Percentiles rank a stretch among this genome's conserved stretches.
These are phyloP conservation scores for Blastomyces percursus DNA, from an alignment of 2,329 filamentous ascomycete species.

Conservation along the genomic window DNA sequence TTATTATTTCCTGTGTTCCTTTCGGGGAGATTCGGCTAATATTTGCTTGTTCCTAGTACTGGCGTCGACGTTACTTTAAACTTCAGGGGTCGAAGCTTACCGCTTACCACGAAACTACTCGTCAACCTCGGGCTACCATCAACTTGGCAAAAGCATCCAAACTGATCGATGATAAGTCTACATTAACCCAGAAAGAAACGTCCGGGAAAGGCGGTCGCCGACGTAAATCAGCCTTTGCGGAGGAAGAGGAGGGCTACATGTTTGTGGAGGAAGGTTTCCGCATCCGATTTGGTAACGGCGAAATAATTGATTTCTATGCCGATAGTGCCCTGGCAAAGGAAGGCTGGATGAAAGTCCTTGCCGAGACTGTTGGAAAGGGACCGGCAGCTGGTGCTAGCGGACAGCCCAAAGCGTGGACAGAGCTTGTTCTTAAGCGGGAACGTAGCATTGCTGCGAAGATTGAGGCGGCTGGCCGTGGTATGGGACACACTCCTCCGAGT, in stretches of 20 bases:
- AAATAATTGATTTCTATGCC: constrained; percentile 97
- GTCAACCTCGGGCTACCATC: constrained; percentile 92
- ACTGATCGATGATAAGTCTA: constrained; percentile 80
- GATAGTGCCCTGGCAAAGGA: constrained; percentile 81
- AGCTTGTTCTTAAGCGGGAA: constrained; percentile 46
- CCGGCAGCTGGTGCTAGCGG: constrained; percentile 28
- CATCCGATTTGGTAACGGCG: constrained; percentile 94
- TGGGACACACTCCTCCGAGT: constrained; percentile 16
- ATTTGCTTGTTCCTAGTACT: constrained; percentile 53
- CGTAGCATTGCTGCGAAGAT: constrained; percentile 27
- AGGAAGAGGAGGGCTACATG: constrained; percentile 99
- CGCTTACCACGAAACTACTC: constrained; percentile 89
- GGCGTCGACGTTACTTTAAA: constrained; percentile 96
- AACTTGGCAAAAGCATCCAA: constrained; percentile 88
- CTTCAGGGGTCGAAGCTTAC: constrained; percentile 83
- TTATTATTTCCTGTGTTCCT: neutral
- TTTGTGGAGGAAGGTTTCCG: constrained; percentile 99
- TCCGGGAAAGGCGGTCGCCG: constrained; percentile 65
- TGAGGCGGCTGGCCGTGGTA: constrained; percentile 16
- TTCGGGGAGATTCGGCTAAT: constrained; percentile 29
- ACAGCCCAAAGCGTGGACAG: constrained; percentile 49
- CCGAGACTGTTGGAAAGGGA: constrained; percentile 55
- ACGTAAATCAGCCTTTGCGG: constrained; percentile 87
- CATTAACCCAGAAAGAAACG: constrained; percentile 73
- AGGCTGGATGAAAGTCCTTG: constrained; percentile 83